phyloP scores from a whole-genome alignment of 2,329 filamentous ascomycete species.

The Pestalotiopsis sp. region DNA sequence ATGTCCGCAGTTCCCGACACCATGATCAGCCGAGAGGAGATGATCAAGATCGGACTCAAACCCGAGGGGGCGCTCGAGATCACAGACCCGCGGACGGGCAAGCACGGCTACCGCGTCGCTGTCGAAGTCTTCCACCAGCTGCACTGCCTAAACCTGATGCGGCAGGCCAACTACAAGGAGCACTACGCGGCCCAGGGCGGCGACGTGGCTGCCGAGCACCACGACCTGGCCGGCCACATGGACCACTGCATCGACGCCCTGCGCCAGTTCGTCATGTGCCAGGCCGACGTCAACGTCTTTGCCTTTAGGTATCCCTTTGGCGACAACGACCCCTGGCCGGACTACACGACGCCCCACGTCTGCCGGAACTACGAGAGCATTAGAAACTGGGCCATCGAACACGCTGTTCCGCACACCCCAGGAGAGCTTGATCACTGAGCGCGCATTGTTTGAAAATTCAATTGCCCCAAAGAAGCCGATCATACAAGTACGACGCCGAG shows the following conservation, averaged over 20 bases:
- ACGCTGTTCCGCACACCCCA: conserved; percentile 43
- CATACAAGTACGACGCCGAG: not conserved
- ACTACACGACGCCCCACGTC: conserved; percentile 56
- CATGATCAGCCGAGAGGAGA: conserved; percentile 59
- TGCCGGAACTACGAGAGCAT: conserved; percentile 58
- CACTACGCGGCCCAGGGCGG: conserved; percentile 52
- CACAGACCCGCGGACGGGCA: conserved; percentile 57
- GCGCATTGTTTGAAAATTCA: too few species aligned
- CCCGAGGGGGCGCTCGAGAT: conserved; percentile 56
- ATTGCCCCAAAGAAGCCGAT: too few species aligned
- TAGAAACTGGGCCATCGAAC: conserved; percentile 53
- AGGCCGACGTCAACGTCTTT: conserved; percentile 57
- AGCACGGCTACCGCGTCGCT: conserved; percentile 61
- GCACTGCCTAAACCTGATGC: conserved; percentile 51
- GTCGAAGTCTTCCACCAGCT: conserved; percentile 62
- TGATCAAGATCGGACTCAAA: conserved; percentile 54
- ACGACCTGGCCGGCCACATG: conserved; percentile 48
- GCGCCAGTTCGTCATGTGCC: conserved; percentile 56
- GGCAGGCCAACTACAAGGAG: conserved; percentile 50
- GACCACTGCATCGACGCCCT: conserved; percentile 60
- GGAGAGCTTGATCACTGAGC: conserved; percentile 32
- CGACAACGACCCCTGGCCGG: conserved; percentile 53
- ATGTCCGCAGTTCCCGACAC: conserved; percentile 56
- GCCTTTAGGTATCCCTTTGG: conserved; percentile 54
- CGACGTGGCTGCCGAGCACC: conserved; percentile 46